Evolutionary conservation across 2,329 filamentous ascomycete genomes (phyloP), one percentile per base, ranked within the genome.

Genomic region (Talaromyces sp.): DNA sequence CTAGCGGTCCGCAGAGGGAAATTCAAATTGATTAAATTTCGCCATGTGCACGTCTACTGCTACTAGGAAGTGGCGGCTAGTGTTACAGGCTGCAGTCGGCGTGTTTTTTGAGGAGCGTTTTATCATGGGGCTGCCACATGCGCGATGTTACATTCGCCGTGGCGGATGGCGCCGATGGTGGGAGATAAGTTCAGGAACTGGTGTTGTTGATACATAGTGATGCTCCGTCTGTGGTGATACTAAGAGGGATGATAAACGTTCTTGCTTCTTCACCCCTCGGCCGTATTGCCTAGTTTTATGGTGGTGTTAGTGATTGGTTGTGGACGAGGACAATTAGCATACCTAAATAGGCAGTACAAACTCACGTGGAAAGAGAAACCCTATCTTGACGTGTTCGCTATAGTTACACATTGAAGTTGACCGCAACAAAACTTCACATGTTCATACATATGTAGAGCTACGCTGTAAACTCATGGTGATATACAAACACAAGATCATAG

Each of bases 101-200:
- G n/a, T 38, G 31, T 56, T 56, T 36, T 36, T 36, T 29, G 19
- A 22, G 13, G 11, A 25, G 31, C 31, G 11, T 31, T 15, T 2
- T 36, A 36, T 56, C 53, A 56, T 38, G 53, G n/a, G 53, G 53
- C 53, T 56, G 53, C 51, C 51, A 54, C n/a, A 51, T 51, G 47
- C 47, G 25, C 27, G 19, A 56, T 56, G 53, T 56, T 56, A 56
- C 31, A 56, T 36, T 56, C 31, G 11, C 19, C 29, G 31, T 22
- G n/a, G 31, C 53, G 53, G 53, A 38, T 38, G 29, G 53, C n/a
- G 29, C 53, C 29, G 53, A 56, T 56, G 53, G 31, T 38, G 11
- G 27, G 27, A 1, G 49, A 54, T 56, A 36, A 54, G 27, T 31
- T 53, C 25, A 31, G 29, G 29, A 5, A 34, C n/a, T 54, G 29